Base-by-base conservation (phyloP, 441 rosid genomes). In the Gossypium trilobum region DNA sequence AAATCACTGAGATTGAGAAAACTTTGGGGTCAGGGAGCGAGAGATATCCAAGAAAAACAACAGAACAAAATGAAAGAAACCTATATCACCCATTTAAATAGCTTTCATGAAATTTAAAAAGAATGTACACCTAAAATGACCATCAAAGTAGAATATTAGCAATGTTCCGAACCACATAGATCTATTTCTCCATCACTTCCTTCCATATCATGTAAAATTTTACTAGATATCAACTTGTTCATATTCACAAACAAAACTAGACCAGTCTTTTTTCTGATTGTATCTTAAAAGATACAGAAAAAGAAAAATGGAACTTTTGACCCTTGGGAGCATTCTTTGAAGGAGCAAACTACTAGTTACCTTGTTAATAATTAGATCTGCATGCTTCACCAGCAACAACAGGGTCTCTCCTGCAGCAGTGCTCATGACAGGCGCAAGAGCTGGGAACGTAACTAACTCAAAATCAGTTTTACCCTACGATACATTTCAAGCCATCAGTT, bases 341-440 rank as follows among this genome's bases (percentile, higher is more conserved):
- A 4, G 39, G 5, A 54, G 29, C 62, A 69, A 33, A 4, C 61
- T 68, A 31, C 61, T 33, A 71, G 19, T 82, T 81, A 90, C 98
- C 97, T 93, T 93, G 83, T 77, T 86, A 66, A 83, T 85, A 56
- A 93, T 91, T 79, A 91, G 93, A 71, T 93, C 97, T 39, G 95
- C 94, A 50, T 82, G 89, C 89, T 87, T 92, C 79, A 92, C 86
- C 77, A 92, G 92, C 83, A 94, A 81, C 77, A 94, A 80, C 44
- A 92, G 73, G 16, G 99, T 88, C 81, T 94, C 99, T 0, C 97
- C 97, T 13, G 96, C 79, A 76, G 99, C 99, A 74, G 88, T 82
- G 79, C 86, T 90, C 76, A 92, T 78, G 80, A 92, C 95, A 73
- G 99, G 99, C 75, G 88, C 81, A 59, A 92, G 97, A 80, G 97